Evolutionary conservation across 495 filamentous ascomycete species (phyloP).

Genomic region (Penicillium paradoxum): DNA sequence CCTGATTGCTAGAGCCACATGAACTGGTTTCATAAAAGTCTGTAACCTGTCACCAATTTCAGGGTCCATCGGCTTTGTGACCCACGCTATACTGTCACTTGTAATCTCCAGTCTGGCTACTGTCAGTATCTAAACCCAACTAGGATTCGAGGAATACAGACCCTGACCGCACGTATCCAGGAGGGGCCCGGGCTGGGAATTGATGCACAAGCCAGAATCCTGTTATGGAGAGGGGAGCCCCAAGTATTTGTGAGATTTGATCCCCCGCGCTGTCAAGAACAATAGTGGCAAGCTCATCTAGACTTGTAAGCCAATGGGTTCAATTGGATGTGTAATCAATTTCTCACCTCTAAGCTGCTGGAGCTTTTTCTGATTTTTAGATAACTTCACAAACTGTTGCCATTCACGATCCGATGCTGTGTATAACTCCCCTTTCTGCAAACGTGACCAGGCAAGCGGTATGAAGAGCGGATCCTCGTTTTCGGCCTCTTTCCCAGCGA

Average conservation of each 20-base stretch:
- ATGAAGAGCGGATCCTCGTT: constrained; percentile 53
- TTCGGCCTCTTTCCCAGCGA: constrained; percentile 28
- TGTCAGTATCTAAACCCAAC: constrained; percentile 10
- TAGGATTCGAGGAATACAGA: constrained; percentile 38
- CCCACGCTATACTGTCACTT: constrained; percentile 47
- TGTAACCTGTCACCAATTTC: constrained; percentile 33
- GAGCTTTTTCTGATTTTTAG: constrained; percentile 45
- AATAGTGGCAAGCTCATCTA: constrained; percentile 50
- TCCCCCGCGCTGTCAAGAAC: constrained; percentile 32
- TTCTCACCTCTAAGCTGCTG: constrained; percentile 47
- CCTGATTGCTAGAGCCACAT: constrained; percentile 32
- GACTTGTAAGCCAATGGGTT: constrained; percentile 11
- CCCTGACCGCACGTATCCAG: constrained; percentile 56
- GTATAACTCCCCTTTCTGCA: constrained; percentile 50
- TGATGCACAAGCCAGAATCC: constrained; percentile 56
- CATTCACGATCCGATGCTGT: constrained; percentile 64
- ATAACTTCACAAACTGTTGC: constrained; percentile 57
- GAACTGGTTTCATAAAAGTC: constrained; percentile 30
- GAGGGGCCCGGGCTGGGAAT: constrained; percentile 56
- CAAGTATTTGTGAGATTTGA: constrained; percentile 39
- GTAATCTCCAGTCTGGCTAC: constrained; percentile 48
- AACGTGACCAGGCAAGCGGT: constrained; percentile 53
- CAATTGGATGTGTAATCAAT: neutral
- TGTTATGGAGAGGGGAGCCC: constrained; percentile 43
- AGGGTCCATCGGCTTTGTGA: constrained; percentile 38